A percentile compares a stretch with the other conserved stretches of the same genome.
These are phyloP conservation scores for Elsinoe australis DNA, from an alignment of 2,329 filamentous ascomycete genomes.

Conservation along the genomic window DNA sequence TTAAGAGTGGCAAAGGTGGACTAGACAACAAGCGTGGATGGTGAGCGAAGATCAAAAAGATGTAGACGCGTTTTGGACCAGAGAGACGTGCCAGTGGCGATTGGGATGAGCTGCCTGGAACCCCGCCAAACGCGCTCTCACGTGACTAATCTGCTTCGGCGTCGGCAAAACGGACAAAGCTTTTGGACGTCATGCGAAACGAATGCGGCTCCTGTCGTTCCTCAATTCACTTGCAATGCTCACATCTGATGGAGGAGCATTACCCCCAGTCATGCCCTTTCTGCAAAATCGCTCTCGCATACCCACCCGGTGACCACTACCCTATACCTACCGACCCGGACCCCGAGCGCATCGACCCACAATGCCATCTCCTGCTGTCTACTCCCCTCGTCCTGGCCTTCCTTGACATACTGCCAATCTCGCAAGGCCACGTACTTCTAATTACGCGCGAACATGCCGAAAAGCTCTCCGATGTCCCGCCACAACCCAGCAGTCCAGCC, in stretches of 20 bases:
- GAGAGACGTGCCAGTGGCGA: no score
- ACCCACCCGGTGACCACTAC: constrained; percentile 33
- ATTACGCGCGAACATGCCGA: constrained; percentile 68
- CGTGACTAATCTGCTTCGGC: constrained; percentile 1
- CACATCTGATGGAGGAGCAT: constrained; percentile 21
- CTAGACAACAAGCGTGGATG: no score
- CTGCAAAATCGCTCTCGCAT: constrained; percentile 49
- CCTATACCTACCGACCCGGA: constrained; percentile 29
- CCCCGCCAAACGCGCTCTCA: constrained; percentile 11
- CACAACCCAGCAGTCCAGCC: constrained; percentile 13
- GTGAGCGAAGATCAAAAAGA: no score
- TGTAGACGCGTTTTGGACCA: no score
- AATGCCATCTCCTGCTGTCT: constrained; percentile 60
- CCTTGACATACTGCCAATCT: constrained; percentile 85
- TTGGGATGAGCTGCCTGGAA: no score
- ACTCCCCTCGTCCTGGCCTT: constrained; percentile 75
- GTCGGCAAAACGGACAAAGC: constrained; percentile 9
- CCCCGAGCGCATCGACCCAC: constrained; percentile 29
- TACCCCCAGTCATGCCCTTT: constrained; percentile 49
- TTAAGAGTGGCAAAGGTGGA: no score
- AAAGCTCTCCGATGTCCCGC: constrained; percentile 63
- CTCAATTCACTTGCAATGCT: not conserved
- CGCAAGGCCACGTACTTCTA: constrained; percentile 73
- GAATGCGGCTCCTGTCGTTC: not conserved
- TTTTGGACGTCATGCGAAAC: constrained; percentile 8